These are phyloP conservation scores for Lichtheimia corymbifera DNA, from an alignment of 371 early-diverging fungal species.

Conservation along the genomic window DNA sequence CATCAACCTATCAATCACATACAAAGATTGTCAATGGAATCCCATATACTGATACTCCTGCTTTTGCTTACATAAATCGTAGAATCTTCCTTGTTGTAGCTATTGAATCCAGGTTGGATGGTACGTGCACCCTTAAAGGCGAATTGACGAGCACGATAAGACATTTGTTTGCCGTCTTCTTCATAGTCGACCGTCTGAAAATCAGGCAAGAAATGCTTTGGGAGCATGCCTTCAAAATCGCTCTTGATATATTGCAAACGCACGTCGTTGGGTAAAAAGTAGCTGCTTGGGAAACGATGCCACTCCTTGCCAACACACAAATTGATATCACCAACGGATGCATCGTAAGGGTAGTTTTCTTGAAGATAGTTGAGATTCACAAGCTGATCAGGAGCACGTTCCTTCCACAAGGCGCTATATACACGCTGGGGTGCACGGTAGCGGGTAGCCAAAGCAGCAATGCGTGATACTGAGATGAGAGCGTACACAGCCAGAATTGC, in stretches of 20 bases:
- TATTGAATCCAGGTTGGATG: conserved; percentile 67
- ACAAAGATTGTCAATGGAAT: too few species aligned
- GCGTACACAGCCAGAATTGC: conserved; percentile 40
- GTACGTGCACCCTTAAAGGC: conserved; percentile 44
- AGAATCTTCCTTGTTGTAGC: conserved; percentile 69
- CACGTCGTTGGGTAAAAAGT: conserved; percentile 75
- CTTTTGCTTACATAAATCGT: conserved; percentile 52
- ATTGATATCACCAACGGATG: conserved; percentile 26
- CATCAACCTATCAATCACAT: conserved; percentile 38
- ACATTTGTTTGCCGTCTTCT: conserved; percentile 22
- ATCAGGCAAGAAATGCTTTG: conserved; percentile 59
- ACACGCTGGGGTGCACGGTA: conserved; percentile 71
- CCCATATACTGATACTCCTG: too few species aligned
- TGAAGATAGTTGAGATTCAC: conserved; percentile 33
- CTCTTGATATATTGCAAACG: conserved; percentile 64
- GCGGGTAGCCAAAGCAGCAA: conserved; percentile 56
- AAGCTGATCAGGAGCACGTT: conserved; percentile 31
- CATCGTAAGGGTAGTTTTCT: conserved; percentile 33
- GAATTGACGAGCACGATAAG: conserved; percentile 31
- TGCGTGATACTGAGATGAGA: conserved; percentile 63
- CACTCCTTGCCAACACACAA: conserved; percentile 94
- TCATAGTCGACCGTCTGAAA: conserved; percentile 22
- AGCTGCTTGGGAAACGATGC: conserved; percentile 92
- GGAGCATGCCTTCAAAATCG: conserved; percentile 68
- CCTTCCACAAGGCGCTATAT: conserved; percentile 49